Base-by-base conservation (phyloP, 306 rosid species). In the Canavalia gladiata region DNA sequence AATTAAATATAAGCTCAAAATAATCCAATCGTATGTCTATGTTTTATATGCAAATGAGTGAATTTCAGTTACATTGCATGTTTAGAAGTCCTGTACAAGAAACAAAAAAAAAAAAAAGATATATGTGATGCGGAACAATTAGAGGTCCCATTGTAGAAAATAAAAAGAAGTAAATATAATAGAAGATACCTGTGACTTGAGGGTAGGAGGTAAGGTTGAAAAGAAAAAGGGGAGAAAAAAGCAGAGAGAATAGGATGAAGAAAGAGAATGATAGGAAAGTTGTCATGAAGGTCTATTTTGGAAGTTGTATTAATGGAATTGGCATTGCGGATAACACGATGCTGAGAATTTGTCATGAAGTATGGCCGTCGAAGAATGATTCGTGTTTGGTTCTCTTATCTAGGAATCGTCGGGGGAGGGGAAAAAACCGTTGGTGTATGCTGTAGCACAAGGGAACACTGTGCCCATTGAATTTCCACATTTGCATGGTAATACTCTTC, bases 261-360 rank as follows among this genome's bases (percentile, higher is more conserved):
- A 7, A 31, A 68, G 79, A 71, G n/a, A 63, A 86, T 73, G 54
- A 12, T 29, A 45, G 69, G 63, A 68, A 77, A 56, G 3, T 72
- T 70, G 8, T 2, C 6, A 12, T 6, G 77, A 68, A 13, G 13
- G 45, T 37, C n/a, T 58, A 58, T 54, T 57, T 56, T 34, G 18
- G 51, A 72, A 79, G 85, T 52, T 76, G 77, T 65, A 8, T 68
- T 64, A n/a, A 58, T 56, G 54, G 30, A 29, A 55, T 37, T 58
- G 6, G 51, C 52, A 7, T 74, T 82, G 75, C 77, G 89, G 88
- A 75, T 34, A 68, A 31, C 1, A n/a, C 87, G 6, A 90, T 73
- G 87, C 0, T 8, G 49, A 9, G 65, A 49, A 42, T 11, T 78
- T 81, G 91, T 86, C 89, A 37, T 11, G 33, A 13, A 31, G 88